phyloP scores from a whole-genome alignment of 495 filamentous ascomycete genomes.

The Neurospora intermedia region DNA sequence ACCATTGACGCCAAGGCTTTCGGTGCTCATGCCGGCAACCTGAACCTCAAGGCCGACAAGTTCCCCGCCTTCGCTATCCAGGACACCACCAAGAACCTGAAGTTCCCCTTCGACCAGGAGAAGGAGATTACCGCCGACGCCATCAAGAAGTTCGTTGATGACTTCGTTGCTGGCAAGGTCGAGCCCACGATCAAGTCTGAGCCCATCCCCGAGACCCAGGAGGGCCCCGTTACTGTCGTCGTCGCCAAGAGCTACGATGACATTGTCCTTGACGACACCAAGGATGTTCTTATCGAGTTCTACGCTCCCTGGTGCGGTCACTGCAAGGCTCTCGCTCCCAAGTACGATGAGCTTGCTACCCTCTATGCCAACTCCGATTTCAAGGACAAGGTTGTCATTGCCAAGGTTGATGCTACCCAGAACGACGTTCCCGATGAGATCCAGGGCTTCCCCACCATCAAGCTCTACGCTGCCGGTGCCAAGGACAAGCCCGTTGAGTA shows the following conservation, averaged over 20 bases:
- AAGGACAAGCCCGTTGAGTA: constrained; percentile 84
- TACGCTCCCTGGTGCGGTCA: constrained; percentile 99
- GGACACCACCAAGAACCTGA: constrained; percentile 89
- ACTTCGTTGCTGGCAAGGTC: constrained; percentile 80
- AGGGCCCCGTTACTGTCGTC: constrained; percentile 77
- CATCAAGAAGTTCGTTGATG: constrained; percentile 74
- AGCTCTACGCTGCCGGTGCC: constrained; percentile 84
- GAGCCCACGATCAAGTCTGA: constrained; percentile 97
- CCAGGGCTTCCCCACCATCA: constrained; percentile 98
- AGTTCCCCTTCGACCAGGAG: constrained; percentile 87
- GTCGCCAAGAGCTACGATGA: constrained; percentile 94
- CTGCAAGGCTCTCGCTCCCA: constrained; percentile 89
- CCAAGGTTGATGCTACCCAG: constrained; percentile 94
- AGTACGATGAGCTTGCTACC: constrained; percentile 81
- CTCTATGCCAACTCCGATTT: constrained; percentile 66
- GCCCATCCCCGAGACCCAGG: constrained; percentile 90
- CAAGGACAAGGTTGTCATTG: constrained; percentile 76
- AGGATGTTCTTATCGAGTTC: constrained; percentile 97
- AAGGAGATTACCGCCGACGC: constrained; percentile 66
- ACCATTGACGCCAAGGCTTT: constrained; percentile 95
- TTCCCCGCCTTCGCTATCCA: constrained; percentile 99
- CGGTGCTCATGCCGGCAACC: constrained; percentile 89
- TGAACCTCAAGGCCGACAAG: constrained; percentile 90
- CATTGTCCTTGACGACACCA: constrained; percentile 81
- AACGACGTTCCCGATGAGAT: constrained; percentile 98